Conservation (phyloP, 2,329 filamentous ascomycete species). For the Parastagonospora avenae region DNA sequence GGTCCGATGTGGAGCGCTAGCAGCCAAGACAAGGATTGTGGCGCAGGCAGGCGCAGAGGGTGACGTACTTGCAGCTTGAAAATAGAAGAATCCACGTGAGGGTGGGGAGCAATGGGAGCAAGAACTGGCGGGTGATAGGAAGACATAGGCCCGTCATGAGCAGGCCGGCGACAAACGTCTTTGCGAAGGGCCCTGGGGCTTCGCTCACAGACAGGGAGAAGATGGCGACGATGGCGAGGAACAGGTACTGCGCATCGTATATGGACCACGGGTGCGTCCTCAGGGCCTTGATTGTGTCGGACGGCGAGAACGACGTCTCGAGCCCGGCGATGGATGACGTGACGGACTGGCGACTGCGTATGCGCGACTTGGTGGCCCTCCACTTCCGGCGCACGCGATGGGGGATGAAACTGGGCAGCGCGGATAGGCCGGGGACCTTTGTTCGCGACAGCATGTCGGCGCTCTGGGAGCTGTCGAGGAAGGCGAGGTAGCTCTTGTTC, state of each 20-base stretch:
- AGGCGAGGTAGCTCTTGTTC: constrained; percentile 43
- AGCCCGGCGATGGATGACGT: constrained; percentile 76
- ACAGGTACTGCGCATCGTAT: constrained; percentile 83
- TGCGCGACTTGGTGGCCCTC: constrained; percentile 64
- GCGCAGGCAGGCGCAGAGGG: constrained; percentile 5
- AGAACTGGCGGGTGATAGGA: constrained; percentile 87
- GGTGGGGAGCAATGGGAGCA: constrained; percentile 83
- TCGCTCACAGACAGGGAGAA: constrained; percentile 86
- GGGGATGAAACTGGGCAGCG: constrained; percentile 61
- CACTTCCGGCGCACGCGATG: constrained; percentile 70
- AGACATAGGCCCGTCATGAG: constrained; percentile 75
- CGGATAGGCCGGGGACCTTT: constrained; percentile 55
- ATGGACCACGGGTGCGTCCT: constrained; percentile 79
- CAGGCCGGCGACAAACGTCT: constrained; percentile 71
- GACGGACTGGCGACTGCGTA: constrained; percentile 69
- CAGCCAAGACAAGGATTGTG: background rate
- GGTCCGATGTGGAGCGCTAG: constrained; percentile 4
- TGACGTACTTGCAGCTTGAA: constrained; percentile 85
- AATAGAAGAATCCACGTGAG: constrained; percentile 89
- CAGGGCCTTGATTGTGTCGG: constrained; percentile 76
- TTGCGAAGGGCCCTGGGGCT: constrained; percentile 75
- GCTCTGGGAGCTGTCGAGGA: constrained; percentile 35
- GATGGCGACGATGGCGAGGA: constrained; percentile 74
- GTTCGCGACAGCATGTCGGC: constrained; percentile 49
- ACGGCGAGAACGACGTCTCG: constrained; percentile 80